These are phyloP conservation scores for Schwanniomyces polymorphus DNA, from an alignment of 805 yeast genomes.

Conservation along the genomic window DNA sequence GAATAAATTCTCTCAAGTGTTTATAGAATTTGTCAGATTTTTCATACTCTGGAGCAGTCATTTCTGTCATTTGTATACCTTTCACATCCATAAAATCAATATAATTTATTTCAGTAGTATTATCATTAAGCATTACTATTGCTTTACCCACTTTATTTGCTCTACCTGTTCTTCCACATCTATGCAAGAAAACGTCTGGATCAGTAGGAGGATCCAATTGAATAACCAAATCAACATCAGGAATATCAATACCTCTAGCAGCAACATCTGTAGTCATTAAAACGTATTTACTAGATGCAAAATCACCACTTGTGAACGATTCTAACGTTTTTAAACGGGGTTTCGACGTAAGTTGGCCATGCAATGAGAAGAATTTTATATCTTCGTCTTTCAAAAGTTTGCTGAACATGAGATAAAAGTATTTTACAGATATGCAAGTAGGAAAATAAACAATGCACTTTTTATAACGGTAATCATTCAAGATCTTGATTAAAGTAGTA, in stretches of 20 bases:
- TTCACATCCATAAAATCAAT: conserved; percentile 78
- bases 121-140: conserved; percentile 66
- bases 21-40: conserved; percentile 27
- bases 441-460: conserved; percentile 92
- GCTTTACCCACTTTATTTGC: conserved; percentile 86
- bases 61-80: conserved; percentile 48
- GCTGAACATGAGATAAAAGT: conserved; percentile 62
- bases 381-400: conserved; percentile 31
- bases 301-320: conserved; percentile 52
- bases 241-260: conserved; percentile 93
- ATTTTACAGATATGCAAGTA: conserved; percentile 81
- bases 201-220: conserved; percentile 95
- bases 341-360: conserved; percentile 85
- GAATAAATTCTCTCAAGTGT: conserved; percentile 50
- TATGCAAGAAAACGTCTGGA: conserved; percentile 85
- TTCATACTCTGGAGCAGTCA: conserved; percentile 20
- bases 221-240: conserved; percentile 91
- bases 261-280: conserved; percentile 97
- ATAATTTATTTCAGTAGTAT: conserved; percentile 76
- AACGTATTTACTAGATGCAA: conserved; percentile 48
- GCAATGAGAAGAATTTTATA: conserved; percentile 66
- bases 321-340: conserved; percentile 74
- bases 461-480: conserved; percentile 56
- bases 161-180: conserved; percentile 95
- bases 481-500: conserved; percentile 52